Percentiles rank a stretch among this genome's conserved stretches.
Conservation (phyloP, 257 asterid genomes). For the Solanum etuberosum region DNA sequence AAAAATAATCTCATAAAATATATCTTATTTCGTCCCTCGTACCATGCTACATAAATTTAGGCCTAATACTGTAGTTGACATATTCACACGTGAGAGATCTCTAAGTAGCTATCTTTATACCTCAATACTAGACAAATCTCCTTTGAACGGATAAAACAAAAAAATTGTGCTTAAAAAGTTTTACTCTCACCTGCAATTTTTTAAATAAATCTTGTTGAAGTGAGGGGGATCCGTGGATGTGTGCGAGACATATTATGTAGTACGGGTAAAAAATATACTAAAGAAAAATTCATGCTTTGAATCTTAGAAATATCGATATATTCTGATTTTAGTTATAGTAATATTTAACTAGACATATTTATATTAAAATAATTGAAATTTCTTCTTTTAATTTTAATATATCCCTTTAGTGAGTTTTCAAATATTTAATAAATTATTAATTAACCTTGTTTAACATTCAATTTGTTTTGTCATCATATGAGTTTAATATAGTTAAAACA, state of each 20-base stretch:
- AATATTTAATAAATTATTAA: neutral
- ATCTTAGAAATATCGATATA: neutral
- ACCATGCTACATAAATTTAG: neutral
- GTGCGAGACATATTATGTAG: neutral
- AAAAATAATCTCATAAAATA: no score
- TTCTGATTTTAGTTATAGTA: neutral
- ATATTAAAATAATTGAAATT: neutral
- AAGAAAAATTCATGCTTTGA: neutral
- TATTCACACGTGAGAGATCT: neutral
- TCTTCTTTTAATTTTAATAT: neutral
- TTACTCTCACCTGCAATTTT: neutral
- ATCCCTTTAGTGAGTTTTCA: neutral
- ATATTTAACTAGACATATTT: neutral
- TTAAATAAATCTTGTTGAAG: neutral
- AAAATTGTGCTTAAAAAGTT: neutral
- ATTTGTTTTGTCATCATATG: neutral
- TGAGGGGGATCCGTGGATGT: neutral
- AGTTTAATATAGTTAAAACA: neutral
- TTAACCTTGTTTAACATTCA: neutral
- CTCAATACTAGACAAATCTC: neutral
- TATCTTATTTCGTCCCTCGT: neutral
- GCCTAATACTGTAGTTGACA: neutral
- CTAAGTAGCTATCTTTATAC: neutral
- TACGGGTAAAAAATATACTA: no score
- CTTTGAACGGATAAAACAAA: neutral